Evolutionary conservation across 192 early-diverging fungal genomes (phyloP).

Genomic region (Podila epigama): DNA sequence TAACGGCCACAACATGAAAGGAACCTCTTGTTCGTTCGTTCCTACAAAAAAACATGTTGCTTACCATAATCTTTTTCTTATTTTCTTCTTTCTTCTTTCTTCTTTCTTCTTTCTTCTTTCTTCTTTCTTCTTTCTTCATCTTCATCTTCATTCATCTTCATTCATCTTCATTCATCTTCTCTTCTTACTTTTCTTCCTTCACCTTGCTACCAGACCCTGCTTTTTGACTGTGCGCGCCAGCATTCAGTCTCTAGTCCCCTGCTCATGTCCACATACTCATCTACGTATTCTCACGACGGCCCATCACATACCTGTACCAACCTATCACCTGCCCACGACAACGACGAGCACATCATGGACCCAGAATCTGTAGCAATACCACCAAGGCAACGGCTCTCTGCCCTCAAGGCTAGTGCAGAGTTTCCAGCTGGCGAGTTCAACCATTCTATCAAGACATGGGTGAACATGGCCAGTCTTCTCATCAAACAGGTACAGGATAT

Average conservation of each 20-base stretch:
- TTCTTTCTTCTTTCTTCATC: neutral
- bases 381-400: conserved; percentile 11
- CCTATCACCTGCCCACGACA: neutral
- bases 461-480: conserved; percentile 45
- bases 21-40: conserved; percentile 1
- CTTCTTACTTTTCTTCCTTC: conserved; percentile 3
- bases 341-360: neutral
- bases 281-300: too few relatives aligned
- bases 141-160: neutral
- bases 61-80: neutral
- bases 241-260: neutral
- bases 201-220: neutral
- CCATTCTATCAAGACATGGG: conserved; percentile 44
- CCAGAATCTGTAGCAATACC: neutral
- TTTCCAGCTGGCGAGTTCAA: conserved; percentile 34
- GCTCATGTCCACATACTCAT: neutral
- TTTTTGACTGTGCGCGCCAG: neutral
- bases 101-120: neutral
- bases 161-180: neutral
- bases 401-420: conserved; percentile 32
- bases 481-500: conserved; percentile 34
- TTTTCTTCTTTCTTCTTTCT: neutral
- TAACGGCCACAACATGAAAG: too few relatives aligned
- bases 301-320: neutral
- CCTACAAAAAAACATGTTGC: neutral